Base-by-base conservation (phyloP, 2,329 filamentous ascomycete genomes). In the Torrubiella hemipterigena region DNA sequence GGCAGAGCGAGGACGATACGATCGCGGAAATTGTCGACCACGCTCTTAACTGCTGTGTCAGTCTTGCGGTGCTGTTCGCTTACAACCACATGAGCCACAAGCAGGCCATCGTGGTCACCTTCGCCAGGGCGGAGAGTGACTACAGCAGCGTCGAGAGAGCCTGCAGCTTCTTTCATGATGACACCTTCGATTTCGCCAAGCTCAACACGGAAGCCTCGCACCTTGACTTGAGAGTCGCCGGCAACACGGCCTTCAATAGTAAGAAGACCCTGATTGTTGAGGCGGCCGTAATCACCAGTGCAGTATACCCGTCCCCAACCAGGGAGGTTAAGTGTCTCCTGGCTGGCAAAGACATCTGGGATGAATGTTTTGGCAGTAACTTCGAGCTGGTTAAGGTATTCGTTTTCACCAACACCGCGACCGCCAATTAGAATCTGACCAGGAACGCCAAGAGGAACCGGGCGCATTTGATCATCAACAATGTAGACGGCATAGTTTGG, bases 171-270 rank as follows among this genome's bases (percentile, higher is more conserved):
- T 4, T 36, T 18, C 15, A 46, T 9, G 1, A 48, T 33, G 2
- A 32, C 32, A 2, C 24, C 17, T 13, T 40, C 41, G 4, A 48
- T 28, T 3, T 67, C 64, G 7, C 43, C 39, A 1, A 68, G 42
- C 7, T 68, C 62, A 15, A 65, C 51, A 2, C 57, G 45, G 4
- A 55, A 25, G 0, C 57, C 58, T 6, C 48, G 44, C 3, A 65
- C 38, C 37, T 64, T 64, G 35, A 63, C 41, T 17, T 58, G 51
- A 2, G 46, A 53, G 36, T 62, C 55, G 5, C 51, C 53, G 7
- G 25, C 39, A 9, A 54, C 49, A 3, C 56, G 50, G 3, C 55
- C 51, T 4, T 47, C 24, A 27, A 53, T 42, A 3, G 45, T 31
- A 4, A 59, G 35, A 0, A 39, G 27, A 2, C 55, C 55, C 20